Base-by-base conservation (phyloP, 352 stramenopile species). In the Phytopythium kandeliae region DNA sequence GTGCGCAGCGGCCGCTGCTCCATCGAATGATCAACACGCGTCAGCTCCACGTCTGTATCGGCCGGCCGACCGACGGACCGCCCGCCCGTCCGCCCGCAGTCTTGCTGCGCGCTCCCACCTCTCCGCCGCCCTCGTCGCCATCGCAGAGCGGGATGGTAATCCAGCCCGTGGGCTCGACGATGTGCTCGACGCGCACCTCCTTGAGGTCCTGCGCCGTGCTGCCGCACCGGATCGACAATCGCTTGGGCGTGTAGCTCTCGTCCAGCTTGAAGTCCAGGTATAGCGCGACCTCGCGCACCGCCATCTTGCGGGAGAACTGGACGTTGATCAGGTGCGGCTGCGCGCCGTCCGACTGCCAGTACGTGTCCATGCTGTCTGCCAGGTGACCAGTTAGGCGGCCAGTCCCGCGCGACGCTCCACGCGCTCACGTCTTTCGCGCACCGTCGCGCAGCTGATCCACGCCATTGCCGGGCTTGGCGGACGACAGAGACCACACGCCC, bases 201-300 rank as follows among this genome's bases (percentile, higher is more conserved):
- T 95, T 90, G 22, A 99, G 79, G 68, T 99, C 96, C 59, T 99
- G 94, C 52, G 88, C 86, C 6, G 94, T 98, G 25, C 83, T 96
- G 47, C 97, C 97, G 12, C 80, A 77, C 49, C 89, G 78, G 26
- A 99, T 83, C 15, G 79, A 87, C 13, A 99, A 74, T 57, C 96
- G 97, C 64, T 98, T 97, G 4, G 97, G 96, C 11, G 97, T 99
- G 67, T 99, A 99, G 62, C 89, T 97, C 75, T 99, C 96, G 62
- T 99, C 96, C 24, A 98, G 70, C 55, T 90, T 97, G 75, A 98
- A 98, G 74, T 99, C 95, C 16, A 99, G 71, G 62, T 98, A 99
- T n/a, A 99, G 62, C 28, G 90, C 89, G 31, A 99, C 78, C 60
- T 98, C 91, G 19, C 78, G 87, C 19, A 99, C 75, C 7, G 85